Evolutionary conservation across 768 basidiomycete species (phyloP), one percentile per base, ranked within the genome.

Genomic region (Favolaschia claudopus): DNA sequence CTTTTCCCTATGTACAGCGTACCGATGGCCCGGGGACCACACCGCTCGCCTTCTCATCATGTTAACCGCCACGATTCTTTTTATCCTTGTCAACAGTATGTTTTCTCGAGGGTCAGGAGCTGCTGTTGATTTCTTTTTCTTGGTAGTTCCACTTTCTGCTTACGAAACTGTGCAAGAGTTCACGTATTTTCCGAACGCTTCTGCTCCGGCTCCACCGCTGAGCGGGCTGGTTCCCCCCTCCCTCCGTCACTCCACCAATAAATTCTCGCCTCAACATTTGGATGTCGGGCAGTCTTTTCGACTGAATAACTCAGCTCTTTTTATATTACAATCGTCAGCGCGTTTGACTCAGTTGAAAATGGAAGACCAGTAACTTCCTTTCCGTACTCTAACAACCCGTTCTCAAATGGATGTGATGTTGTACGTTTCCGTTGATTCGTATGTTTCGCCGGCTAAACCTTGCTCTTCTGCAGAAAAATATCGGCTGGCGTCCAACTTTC

Each of bases 141-240:
- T 9, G 15, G 6, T 34, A 52, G 50, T 37, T 12, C 57, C 57
- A 5, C 48, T 58, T n/a, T 58, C 57, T 9, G 57, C 57, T 25
- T 52, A 52, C 32, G 48, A 49, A 17, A 25, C 39, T 12, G 42
- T 45, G 12, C 28, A 43, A n/a, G 57, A 37, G 10, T 33, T 36
- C 31, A 58, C 57, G 7, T 51, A 51, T 19, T 43, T 20, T 5
- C 57, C 57, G 5, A 58, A 58, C 24, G 49, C 28, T 12, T 42
- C 49, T 8, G 12, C 52, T 27, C 31, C 57, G 10, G 20, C 49
- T 9, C 10, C 52, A n/a, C 57, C 33, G 1, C 17, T 51, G 38
- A 52, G 49, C 46, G 31, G 20, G n/a, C n/a, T 51, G 2, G 15
- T 58, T 27, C 57, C 48, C 7, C 22, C 33, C 20, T 32, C 45